Evolutionary conservation across 192 early-diverging fungal species (phyloP).

Genomic region (Backusella sp.): DNA sequence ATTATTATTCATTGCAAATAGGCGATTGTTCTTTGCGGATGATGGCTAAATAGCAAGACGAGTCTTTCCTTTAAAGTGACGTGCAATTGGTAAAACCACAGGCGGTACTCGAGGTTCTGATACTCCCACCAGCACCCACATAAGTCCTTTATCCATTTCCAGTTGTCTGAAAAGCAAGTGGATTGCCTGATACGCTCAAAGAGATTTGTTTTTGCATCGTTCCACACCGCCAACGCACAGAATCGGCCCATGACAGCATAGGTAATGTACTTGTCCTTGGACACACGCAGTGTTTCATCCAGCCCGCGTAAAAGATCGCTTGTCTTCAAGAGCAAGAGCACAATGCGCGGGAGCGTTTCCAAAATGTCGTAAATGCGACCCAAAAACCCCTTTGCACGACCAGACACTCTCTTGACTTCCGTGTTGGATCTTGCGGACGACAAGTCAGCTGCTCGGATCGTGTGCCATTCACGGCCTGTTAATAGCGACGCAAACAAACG

Average conservation of each 20-base stretch:
- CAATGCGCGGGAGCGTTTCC: conserved; percentile 74
- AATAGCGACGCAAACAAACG: conserved; percentile 83
- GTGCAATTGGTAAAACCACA: conserved; percentile 19
- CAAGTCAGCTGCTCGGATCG: conserved; percentile 45
- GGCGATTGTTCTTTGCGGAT: too few species aligned
- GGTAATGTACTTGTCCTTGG: conserved; percentile 15
- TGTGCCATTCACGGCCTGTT: conserved; percentile 83
- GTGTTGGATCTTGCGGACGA: conserved; percentile 41
- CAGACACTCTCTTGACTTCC: conserved; percentile 54
- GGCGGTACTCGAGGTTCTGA: neutral
- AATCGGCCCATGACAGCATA: conserved; percentile 34
- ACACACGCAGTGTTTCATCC: conserved; percentile 47
- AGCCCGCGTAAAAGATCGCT: conserved; percentile 83
- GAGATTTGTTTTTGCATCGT: conserved; percentile 19
- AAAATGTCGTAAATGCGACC: conserved; percentile 78
- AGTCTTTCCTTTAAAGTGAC: neutral
- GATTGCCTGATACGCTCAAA: neutral
- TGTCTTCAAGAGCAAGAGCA: conserved; percentile 87
- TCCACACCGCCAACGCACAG: conserved; percentile 36
- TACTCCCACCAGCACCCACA: conserved; percentile 31
- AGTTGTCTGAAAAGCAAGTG: neutral
- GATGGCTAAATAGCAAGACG: neutral
- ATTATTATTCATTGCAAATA: too few species aligned
- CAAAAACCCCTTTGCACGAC: conserved; percentile 58
- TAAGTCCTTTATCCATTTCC: conserved; percentile 14